Conservation (phyloP, 2,329 filamentous ascomycete genomes). For the Diaporthe sp. region DNA sequence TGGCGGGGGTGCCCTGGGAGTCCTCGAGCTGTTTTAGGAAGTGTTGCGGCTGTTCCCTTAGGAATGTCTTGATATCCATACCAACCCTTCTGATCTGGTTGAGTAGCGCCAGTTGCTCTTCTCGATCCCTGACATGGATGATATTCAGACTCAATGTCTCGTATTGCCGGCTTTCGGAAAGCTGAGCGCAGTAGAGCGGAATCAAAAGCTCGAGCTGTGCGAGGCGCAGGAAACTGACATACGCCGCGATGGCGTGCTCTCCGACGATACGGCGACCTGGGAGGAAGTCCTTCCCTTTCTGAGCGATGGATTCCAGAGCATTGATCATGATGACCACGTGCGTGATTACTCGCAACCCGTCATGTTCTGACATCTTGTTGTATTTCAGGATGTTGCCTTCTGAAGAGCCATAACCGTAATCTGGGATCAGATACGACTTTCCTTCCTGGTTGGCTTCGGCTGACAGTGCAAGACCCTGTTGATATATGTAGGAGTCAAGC, state of each 20-base stretch:
- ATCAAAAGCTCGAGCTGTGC: conserved; percentile 82
- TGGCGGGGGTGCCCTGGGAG: conserved; percentile 54
- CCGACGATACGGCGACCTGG: conserved; percentile 46
- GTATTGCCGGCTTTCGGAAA: conserved; percentile 75
- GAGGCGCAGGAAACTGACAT: conserved; percentile 83
- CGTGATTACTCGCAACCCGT: conserved; percentile 77
- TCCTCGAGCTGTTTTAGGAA: conserved; percentile 64
- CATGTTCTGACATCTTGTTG: conserved; percentile 69
- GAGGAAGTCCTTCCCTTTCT: conserved; percentile 54
- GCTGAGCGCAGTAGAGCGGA: conserved; percentile 88
- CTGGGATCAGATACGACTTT: conserved; percentile 60
- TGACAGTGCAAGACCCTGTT: conserved; percentile 69
- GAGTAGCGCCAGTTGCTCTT: conserved; percentile 77
- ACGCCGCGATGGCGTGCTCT: conserved; percentile 84
- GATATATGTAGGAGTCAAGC: conserved; percentile 68
- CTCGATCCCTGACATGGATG: conserved; percentile 76
- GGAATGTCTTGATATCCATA: conserved; percentile 80
- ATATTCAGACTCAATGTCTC: conserved; percentile 83
- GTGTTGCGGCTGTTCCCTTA: conserved; percentile 75
- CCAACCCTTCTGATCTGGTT: conserved; percentile 81
- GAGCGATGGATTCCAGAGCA: conserved; percentile 68
- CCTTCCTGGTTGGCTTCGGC: conserved; percentile 59
- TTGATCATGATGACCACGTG: conserved; percentile 78
- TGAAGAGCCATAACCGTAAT: conserved; percentile 52
- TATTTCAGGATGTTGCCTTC: conserved; percentile 61